Evolutionary conservation across 495 filamentous ascomycete genomes (phyloP).

Genomic region (Neurospora cerealis): DNA sequence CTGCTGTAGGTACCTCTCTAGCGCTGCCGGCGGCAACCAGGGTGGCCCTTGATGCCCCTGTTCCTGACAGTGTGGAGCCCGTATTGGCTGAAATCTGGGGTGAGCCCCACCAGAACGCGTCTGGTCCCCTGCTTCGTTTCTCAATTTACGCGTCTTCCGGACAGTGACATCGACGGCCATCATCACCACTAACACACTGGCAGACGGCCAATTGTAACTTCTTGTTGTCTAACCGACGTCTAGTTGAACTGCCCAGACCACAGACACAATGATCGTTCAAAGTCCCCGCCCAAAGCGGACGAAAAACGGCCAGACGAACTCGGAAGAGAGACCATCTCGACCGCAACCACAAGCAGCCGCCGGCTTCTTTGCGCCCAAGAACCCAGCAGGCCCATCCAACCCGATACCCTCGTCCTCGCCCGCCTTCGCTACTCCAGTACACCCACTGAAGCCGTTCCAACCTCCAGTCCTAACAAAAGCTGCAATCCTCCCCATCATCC

Average conservation of each 20-base stretch:
- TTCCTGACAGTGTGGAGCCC: not conserved
- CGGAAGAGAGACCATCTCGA: conserved; percentile 17
- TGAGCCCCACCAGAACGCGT: conserved; percentile 21
- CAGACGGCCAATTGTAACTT: not conserved
- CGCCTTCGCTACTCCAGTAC: conserved; percentile 73
- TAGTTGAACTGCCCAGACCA: not conserved
- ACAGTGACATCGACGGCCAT: not conserved
- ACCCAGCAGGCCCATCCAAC: conserved; percentile 21
- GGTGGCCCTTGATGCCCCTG: conserved; percentile 1
- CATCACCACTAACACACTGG: not conserved
- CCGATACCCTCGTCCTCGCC: conserved; percentile 80
- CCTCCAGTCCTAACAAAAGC: conserved; percentile 47
- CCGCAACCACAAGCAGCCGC: conserved; percentile 18
- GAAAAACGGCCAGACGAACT: conserved; percentile 6
- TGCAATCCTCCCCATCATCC: conserved; percentile 76
- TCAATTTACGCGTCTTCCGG: conserved; percentile 22
- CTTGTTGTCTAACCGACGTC: too few species aligned
- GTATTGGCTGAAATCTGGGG: not conserved
- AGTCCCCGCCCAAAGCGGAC: conserved; percentile 15
- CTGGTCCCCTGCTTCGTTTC: conserved; percentile 7
- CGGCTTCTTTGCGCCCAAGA: conserved; percentile 30
- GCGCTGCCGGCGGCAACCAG: conserved; percentile 7
- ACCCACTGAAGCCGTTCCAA: conserved; percentile 55
- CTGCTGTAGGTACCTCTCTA: not conserved
- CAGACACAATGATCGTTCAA: conserved; percentile 17